Evolutionary conservation across 257 asterid genomes (phyloP), one percentile per base, ranked within the genome.

Genomic region (Nicotiana tabacum): DNA sequence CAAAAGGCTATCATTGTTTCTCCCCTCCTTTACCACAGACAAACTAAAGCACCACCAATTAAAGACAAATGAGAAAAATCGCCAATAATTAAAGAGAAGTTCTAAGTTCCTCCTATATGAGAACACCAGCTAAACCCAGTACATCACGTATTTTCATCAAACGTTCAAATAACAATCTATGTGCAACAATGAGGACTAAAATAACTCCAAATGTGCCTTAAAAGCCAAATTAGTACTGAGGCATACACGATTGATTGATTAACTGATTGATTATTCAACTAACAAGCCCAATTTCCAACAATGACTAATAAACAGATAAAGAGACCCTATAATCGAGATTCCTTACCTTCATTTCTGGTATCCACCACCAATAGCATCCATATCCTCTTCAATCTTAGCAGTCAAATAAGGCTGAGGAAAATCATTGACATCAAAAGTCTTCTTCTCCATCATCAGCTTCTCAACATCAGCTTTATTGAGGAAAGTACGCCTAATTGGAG

Each of bases 361-460:
- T 4, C 97, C 98, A 10, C 97, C 97, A 7, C 98, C 96, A 30
- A 89, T 83, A 24, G 96, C 91, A 77, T 93, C 87, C 0, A 83
- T 86, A 67, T 95, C 96, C 92, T 95, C 98, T 7, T 84, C 77
- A 55, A 92, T 76, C 18, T 69, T 91, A 4, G 90, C 81, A 21
- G 97, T 87, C 91, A 93, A 83, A 77, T 95, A 95, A 56, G 97
- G 94, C 86, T 74, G 85, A 16, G 98, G 98, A 55, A 93, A 95
- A 84, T 94, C 97, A 9, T 77, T 74, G 72, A 80, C 88, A 68
- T 87, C 97, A 83, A 93, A 96, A 5, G 87, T 83, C 83, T 88
- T 90, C 81, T 88, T 89, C 88, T 91, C 97, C 90, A 85, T 86
- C 97, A 78, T 88, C 97, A 93, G 89, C 89, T 87, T 92, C 91